Evolutionary conservation across 2,329 filamentous ascomycete species (phyloP).

Genomic region (Pseudopithomyces maydicus): DNA sequence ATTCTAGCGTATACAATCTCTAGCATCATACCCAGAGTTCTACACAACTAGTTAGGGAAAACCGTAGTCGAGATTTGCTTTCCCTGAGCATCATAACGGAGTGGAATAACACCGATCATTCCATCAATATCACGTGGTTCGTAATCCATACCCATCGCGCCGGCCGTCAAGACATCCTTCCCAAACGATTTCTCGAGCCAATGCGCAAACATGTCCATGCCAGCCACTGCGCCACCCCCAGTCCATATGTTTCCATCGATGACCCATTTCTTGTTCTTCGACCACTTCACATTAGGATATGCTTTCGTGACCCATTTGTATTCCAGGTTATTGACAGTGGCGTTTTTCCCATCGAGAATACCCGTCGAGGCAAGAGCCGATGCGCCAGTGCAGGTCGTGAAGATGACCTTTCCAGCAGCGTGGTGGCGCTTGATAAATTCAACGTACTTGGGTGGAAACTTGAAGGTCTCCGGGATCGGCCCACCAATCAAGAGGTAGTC

Average conservation of each 20-base stretch:
- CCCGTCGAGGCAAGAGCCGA: conserved; percentile 5
- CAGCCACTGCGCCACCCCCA: conserved; percentile 1
- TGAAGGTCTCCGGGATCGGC: conserved; percentile 1
- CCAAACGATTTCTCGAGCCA: conserved; percentile 5
- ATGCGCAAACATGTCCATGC: conserved; percentile 8
- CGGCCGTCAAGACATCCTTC: conserved; percentile 4
- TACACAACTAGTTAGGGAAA: not conserved
- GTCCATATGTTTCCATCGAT: conserved; percentile 9
- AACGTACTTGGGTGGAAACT: conserved; percentile 1
- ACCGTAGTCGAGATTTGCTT: conserved; percentile 4
- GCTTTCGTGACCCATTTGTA: not conserved
- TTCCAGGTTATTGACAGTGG: conserved; percentile 5
- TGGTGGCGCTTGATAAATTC: conserved; percentile 10
- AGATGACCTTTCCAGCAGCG: conserved; percentile 4
- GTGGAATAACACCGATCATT: conserved; percentile 3
- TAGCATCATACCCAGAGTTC: too few species aligned
- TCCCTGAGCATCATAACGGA: not conserved
- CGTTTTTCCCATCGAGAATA: conserved; percentile 5
- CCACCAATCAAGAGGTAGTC: conserved; percentile 7
- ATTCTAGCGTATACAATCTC: too few species aligned
- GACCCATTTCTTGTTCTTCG: conserved; percentile 7
- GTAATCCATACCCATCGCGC: not conserved
- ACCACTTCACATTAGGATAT: conserved; percentile 6
- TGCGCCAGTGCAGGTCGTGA: conserved; percentile 6
- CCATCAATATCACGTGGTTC: conserved; percentile 4